Evolutionary conservation across 2,329 filamentous ascomycete genomes (phyloP), one percentile per base, ranked within the genome.

Genomic region (Fusarium graminum): DNA sequence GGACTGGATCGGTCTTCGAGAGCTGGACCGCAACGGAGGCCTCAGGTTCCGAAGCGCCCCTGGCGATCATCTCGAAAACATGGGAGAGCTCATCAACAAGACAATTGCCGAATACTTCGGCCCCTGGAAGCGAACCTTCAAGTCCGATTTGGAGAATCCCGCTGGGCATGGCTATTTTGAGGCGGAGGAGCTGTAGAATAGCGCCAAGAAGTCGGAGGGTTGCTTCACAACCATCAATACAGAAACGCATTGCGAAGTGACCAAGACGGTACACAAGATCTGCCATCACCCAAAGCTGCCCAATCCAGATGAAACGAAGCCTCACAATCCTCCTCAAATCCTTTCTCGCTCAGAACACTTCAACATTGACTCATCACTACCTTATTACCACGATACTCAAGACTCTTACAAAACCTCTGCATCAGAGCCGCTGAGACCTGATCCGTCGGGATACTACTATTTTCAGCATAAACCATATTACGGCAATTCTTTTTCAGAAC

Each of bases 1-100:
- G 79, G 94, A 99, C 80, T 99, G 95, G 95, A 81, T 99, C 28
- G 95, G 95, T 1, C 81, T 99, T 76, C 91, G 86, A 76, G 80
- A 81, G 71, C 80, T 99, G 73, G 94, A 97, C 79, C 81, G 90
- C 76, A 91, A 91, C 80, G 92, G 90, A 4, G 92, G 87, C 2
- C 80, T 99, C 71, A 85, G 89, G 56, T 97, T 97, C 78, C 83
- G 88, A 76, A 88, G 83, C 3, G 85, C 88, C 1, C 83, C 88
- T 6, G 95, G 94, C 1, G 86, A 87, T 25, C 95, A 99, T 80
- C 98, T 99, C 93, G 80, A 89, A 63, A 80, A 98, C 63, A 80
- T 82, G 1, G 87, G 92, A 12, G 81, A 90, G 69, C 77, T 90
- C 29, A 76, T 98, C 73, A 85, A 80, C 60, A 82, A 86, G 45